Evolutionary conservation across 2,329 filamentous ascomycete genomes (phyloP).

Genomic region (Cytospora piceicola): DNA sequence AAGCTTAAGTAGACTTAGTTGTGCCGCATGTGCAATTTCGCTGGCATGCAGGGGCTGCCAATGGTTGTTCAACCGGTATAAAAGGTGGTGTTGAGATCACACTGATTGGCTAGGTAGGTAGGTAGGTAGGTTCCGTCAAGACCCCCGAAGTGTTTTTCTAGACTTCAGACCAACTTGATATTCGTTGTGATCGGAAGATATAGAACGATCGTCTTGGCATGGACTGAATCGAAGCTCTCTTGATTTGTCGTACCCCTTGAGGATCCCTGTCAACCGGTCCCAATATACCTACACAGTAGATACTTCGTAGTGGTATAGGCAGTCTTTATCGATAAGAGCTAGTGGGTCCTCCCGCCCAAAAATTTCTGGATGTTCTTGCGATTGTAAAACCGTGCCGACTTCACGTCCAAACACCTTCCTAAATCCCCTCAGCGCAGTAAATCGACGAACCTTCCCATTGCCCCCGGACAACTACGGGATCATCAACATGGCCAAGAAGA

Average conservation of each 20-base stretch:
- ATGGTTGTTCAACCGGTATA: neutral
- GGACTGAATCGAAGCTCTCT: no score
- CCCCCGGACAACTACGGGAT: neutral
- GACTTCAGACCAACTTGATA: no score
- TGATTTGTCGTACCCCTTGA: neutral
- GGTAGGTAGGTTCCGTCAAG: neutral
- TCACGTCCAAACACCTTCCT: neutral
- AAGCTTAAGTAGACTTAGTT: constrained; percentile 2
- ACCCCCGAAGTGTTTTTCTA: no score
- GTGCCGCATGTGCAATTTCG: neutral
- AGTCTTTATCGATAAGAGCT: constrained; percentile 21
- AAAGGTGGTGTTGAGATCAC: neutral
- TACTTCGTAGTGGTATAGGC: neutral
- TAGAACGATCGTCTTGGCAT: no score
- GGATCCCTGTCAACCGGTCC: neutral
- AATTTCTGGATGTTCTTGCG: neutral
- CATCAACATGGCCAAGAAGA: constrained; percentile 63
- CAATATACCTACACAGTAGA: no score
- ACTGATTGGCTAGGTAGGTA: no score
- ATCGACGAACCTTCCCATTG: neutral
- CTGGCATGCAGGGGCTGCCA: neutral
- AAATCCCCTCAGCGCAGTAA: neutral
- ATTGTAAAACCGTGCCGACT: neutral
- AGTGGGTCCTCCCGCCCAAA: constrained; percentile 3
- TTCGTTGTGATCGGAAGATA: no score